Base-by-base conservation (phyloP, 768 basidiomycete genomes). In the Kwoniella heveanensis region DNA sequence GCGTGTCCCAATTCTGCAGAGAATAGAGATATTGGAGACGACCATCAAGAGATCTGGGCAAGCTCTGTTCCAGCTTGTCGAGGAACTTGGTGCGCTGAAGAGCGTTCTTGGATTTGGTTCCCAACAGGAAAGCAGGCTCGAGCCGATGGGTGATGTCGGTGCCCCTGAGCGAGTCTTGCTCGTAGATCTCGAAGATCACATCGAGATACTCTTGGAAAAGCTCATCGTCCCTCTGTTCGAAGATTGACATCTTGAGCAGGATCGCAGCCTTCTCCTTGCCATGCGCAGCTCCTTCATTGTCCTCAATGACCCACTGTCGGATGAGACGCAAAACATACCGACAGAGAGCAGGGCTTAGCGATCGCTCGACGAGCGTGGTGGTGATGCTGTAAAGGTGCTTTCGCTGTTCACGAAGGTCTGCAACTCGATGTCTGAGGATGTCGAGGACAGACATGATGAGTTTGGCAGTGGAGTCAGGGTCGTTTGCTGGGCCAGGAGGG, bases 121-220 rank as follows among this genome's bases (percentile, higher is more conserved):
- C 96, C 27, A 97, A 83, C 36, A 98, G 83, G 83, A 97, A 99
- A 1, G 93, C 88, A 27, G 90, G 88, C 74, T 99, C 96, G 19
- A 99, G 84, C 12, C 93, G 87, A 46, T 90, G 88, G 1, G 96
- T 99, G 65, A 99, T 83, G 68, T 99, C 96, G 60, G 91, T 95
- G 47, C 94, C 87, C 46, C 92, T 88, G 49, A 99, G 82, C 2
- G 82, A 80, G 19, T 91, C 88, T 48, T 93, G 90, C 6, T 88
- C 91, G 82, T 97, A 99, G 72, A 99, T 94, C 64, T 94, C 92
- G 76, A 91, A 88, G 60, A 99, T 89, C 64, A 98, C 84, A 66
- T 90, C 88, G 70, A 98, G 83, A 78, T 92, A 98, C 46, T 88
- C 85, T 49, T 88, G 85, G 78, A 90, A 91, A 2, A 98, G 83